A percentile compares a stretch with the other conserved stretches of the same genome.
Conservation (phyloP, 2,329 filamentous ascomycete species). For the Fusarium subglutinans region DNA sequence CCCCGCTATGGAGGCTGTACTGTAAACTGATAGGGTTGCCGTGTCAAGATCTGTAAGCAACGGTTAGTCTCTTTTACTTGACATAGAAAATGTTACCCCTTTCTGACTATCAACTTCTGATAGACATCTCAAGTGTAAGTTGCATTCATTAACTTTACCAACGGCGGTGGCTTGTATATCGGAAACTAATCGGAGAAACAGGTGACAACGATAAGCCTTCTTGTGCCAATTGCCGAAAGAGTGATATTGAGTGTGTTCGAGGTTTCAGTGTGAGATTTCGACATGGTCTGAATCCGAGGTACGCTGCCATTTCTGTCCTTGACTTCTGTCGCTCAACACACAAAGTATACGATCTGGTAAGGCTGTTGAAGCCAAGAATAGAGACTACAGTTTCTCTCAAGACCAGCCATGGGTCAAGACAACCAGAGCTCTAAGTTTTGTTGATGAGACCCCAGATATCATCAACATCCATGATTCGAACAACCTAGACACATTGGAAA, state of each 20-base stretch:
- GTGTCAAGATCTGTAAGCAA: constrained; percentile 32
- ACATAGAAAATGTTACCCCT: constrained; percentile 10
- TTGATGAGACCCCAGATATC: constrained; percentile 44
- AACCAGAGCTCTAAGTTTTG: constrained; percentile 40
- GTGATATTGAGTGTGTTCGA: constrained; percentile 40
- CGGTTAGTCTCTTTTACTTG: constrained; percentile 23
- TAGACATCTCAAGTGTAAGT: constrained; percentile 40
- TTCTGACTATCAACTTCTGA: not conserved
- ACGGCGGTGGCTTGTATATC: too few relatives aligned
- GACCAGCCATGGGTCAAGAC: constrained; percentile 44
- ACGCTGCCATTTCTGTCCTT: not conserved
- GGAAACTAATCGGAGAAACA: not conserved
- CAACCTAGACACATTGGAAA: constrained; percentile 23
- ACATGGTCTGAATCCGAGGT: constrained; percentile 43
- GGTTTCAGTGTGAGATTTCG: constrained; percentile 43
- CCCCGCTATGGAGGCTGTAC: not conserved
- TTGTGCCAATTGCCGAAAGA: constrained; percentile 43
- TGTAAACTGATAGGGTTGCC: not conserved
- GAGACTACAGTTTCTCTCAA: constrained; percentile 38
- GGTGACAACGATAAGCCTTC: constrained; percentile 36
- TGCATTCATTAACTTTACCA: not conserved
- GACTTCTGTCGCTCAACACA: not conserved
- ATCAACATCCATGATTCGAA: constrained; percentile 41
- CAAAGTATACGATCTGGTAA: constrained; percentile 35
- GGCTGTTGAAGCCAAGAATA: constrained; percentile 23